Evolutionary conservation across 2,329 filamentous ascomycete species (phyloP).

Genomic region (Zalaria sp.): DNA sequence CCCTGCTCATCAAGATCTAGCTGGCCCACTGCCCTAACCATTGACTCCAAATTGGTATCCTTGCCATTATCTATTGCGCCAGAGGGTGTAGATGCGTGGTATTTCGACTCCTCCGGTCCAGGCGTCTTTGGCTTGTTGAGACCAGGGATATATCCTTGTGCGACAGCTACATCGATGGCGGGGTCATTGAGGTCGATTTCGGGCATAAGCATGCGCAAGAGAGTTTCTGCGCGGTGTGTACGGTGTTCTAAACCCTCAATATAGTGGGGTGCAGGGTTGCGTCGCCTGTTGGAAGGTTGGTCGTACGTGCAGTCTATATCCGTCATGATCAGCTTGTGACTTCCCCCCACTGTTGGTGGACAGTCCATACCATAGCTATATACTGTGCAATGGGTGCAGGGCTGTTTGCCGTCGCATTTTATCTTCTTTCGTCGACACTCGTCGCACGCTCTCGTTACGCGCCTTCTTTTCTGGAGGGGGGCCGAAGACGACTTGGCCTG

Average conservation of each 20-base stretch:
- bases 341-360: neutral
- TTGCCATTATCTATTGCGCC: slow-evolving; percentile 32
- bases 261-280: slow-evolving; percentile 85
- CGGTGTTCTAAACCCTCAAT: slow-evolving; percentile 78
- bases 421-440: slow-evolving; percentile 61
- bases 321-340: slow-evolving; percentile 2
- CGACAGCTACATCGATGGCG: slow-evolving; percentile 59
- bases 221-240: slow-evolving; percentile 66
- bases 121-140: slow-evolving; percentile 15
- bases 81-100: slow-evolving; percentile 8
- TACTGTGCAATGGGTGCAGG: slow-evolving; percentile 80
- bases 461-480: slow-evolving; percentile 50
- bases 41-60: slow-evolving; percentile 71
- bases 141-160: slow-evolving; percentile 23
- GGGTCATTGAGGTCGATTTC: slow-evolving; percentile 77
- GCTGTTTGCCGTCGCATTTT: slow-evolving; percentile 41
- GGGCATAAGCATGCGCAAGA: slow-evolving; percentile 67
- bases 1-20: slow-evolving; percentile 84
- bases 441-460: slow-evolving; percentile 79
- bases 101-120: slow-evolving; percentile 3
- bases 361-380: slow-evolving; percentile 78
- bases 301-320: slow-evolving; percentile 79
- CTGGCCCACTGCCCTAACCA: slow-evolving; percentile 87
- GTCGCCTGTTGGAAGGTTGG: slow-evolving; percentile 79
- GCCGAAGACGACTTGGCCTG: slow-evolving; percentile 9